These are phyloP conservation scores for Penicillium carneum DNA, from an alignment of 2,329 filamentous ascomycete species.

Conservation along the genomic window DNA sequence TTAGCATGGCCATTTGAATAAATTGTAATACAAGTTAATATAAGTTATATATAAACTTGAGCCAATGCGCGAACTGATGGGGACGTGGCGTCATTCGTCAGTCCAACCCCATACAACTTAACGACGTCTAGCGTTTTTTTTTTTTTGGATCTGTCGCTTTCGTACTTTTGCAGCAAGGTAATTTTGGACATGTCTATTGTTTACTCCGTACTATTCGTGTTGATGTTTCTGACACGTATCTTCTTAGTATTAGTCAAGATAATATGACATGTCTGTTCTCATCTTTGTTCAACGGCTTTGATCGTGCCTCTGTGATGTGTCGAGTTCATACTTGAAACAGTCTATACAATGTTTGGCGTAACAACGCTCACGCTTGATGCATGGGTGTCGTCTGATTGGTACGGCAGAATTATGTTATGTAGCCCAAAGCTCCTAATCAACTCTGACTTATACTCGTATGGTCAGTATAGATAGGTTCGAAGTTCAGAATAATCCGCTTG, in stretches of 20 bases:
- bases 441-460: background rate
- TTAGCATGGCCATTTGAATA: background rate
- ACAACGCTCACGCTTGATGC: background rate
- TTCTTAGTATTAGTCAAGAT: background rate
- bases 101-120: background rate
- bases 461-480: background rate
- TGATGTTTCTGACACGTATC: background rate
- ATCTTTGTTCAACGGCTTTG: conserved; percentile 1
- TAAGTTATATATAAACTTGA: background rate
- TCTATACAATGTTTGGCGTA: background rate
- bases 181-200: background rate
- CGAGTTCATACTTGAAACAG: background rate
- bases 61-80: conserved; percentile 10
- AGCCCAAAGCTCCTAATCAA: background rate
- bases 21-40: background rate
- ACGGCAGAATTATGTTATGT: background rate
- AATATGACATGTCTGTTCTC: background rate
- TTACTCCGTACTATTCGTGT: background rate
- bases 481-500: too few species aligned
- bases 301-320: background rate
- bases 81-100: background rate
- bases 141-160: background rate
- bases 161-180: background rate
- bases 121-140: too few species aligned
- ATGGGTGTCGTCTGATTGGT: background rate